Conservation (phyloP, 192 early-diverging fungal species). For the Linnemannia schmuckeri region DNA sequence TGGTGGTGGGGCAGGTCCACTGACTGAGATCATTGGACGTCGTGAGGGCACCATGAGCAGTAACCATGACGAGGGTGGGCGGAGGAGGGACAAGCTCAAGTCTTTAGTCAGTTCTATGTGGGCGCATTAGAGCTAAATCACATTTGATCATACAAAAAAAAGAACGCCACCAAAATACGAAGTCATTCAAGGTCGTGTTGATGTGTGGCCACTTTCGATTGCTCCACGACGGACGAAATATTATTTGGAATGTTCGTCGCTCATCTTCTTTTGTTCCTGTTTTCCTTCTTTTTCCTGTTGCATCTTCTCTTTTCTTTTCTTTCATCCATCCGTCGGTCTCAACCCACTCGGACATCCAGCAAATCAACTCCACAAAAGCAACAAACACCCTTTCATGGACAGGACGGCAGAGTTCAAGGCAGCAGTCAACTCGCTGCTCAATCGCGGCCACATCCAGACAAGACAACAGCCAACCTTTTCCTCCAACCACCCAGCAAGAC, state of each 20-base stretch:
- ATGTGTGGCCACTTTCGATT: not conserved
- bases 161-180: not conserved
- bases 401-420: conserved; percentile 91
- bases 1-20: conserved; percentile 22
- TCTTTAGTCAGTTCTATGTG: conserved; percentile 52
- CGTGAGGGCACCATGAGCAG: conserved; percentile 14
- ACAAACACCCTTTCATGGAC: conserved; percentile 59
- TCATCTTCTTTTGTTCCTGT: not conserved
- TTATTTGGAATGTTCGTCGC: not conserved
- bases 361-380: not conserved
- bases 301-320: not conserved
- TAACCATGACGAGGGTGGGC: conserved; percentile 37
- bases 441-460: conserved; percentile 49
- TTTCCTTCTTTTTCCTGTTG: not conserved
- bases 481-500: conserved; percentile 20
- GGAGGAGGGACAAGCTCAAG: conserved; percentile 46
- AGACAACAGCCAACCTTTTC: conserved; percentile 12
- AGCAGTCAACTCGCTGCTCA: conserved; percentile 80
- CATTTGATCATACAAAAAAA: not conserved
- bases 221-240: no score
- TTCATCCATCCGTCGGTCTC: not conserved
- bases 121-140: conserved; percentile 15
- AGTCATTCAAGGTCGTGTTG: not conserved
- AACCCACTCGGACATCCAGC: not conserved
- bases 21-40: conserved; percentile 44